Evolutionary conservation across 2,329 filamentous ascomycete species (phyloP), one percentile per base, ranked within the genome.

Genomic region (Talaromyces atroroseus): DNA sequence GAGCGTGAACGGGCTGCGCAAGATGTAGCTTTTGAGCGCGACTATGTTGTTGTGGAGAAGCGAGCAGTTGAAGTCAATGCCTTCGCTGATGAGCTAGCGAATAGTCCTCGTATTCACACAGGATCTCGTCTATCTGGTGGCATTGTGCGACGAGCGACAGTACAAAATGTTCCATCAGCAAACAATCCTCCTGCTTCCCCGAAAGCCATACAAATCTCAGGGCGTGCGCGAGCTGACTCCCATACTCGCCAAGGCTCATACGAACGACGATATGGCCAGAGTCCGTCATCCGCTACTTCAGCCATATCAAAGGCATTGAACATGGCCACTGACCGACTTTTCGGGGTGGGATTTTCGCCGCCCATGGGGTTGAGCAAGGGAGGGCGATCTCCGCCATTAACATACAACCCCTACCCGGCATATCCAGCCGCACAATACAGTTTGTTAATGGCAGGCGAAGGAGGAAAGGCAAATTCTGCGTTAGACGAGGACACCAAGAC

Each of bases 41-140:
- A 97, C 62, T 99, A 97, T 65, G 92, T 99, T 20, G 80, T 97
- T 24, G 90, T 99, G 12, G 94, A 99, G 75, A 96, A 96, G 76
- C 86, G 88, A 62, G 88, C 91, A 20, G 92, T 99, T 11, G 92
- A 97, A 71, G 92, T 99, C 51, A 97, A 99, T 70, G 94, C 94
- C 2, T 88, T 99, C 66, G 94, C 94, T 21, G 94, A 99, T 71
- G 92, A 97, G 73, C 78, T 99, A 68, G 92, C 90, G 46, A 88
- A 91, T 52, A 92, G 89, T 66, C 88, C 89, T 49, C 85, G 85
- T 50, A 74, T 85, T 21, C 71, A 78, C 36, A 36, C 52, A 16
- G 52, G 75, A 12, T 78, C 82, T 44, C 78, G 81, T 5, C 81
- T 85, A 60, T 76, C 82, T 8, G 83, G 83, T 10, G 79, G 83